Base-by-base conservation (phyloP, 140 eudicot genomes). In the Artemisia princeps region DNA sequence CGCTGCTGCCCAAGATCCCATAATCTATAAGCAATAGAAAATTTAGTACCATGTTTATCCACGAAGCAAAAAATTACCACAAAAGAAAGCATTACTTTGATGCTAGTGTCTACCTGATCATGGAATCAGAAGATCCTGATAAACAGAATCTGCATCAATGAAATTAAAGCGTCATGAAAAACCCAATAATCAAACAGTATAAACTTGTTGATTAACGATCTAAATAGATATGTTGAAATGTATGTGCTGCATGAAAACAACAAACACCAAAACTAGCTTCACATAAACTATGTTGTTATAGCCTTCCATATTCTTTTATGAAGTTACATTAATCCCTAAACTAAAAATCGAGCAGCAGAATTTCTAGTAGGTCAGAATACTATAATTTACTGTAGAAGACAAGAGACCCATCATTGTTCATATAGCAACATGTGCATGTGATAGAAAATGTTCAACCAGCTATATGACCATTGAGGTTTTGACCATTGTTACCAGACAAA, bases 1-100 rank as follows among this genome's bases (percentile, higher is more conserved):
- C 98, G 84, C 79, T 92, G 98, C 80, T 92, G 98, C 71, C 95
- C 96, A 64, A 92, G 96, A 86, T 92, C 98, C 98, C 98, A 92
- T 28, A 88, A 81, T 63, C 98, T 92, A 64, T 48, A 44, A 68
- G 61, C 24, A 51, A 56, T 10, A 22, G 23, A 64, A 44, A 58
- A 45, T 7, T 71, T 33, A 50, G 71, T 60, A 28, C 61, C 67
- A 65, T 30, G 54, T 40, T 73, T 49, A 46, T 37, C 44, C 44
- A 6, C 2, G 44, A 37, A 37, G 44, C 44, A 37, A 37, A 37
- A 37, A 6, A 6, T 6, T 37, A 33, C 44, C 44, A 37, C 44
- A 37, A 37, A 37, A 37, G 44, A 37, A 37, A 37, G 44, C 44
- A 37, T 12, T 59, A 26, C 9, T 42, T 28, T 11, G 7, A 13